phyloP scores from a whole-genome alignment of 768 basidiomycete genomes.

The Boletus tomentosulus region DNA sequence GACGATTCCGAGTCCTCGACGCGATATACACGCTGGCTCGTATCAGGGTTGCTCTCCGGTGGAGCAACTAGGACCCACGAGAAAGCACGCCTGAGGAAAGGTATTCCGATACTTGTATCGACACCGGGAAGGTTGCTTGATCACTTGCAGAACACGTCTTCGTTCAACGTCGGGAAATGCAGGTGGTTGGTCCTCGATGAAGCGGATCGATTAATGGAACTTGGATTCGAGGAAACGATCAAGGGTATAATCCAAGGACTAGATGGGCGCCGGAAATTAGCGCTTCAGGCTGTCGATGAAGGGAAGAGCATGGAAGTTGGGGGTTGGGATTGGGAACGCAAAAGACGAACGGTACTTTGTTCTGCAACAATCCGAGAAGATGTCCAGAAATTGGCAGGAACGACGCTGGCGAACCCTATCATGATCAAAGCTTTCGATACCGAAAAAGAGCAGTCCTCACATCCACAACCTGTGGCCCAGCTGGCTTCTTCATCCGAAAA shows the following conservation, averaged over 20 bases:
- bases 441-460: slow-evolving; percentile 28
- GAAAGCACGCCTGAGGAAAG: slow-evolving; percentile 92
- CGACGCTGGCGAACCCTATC: slow-evolving; percentile 70
- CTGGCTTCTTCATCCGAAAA: slow-evolving; percentile 40
- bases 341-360: slow-evolving; percentile 85
- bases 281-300: slow-evolving; percentile 58
- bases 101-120: slow-evolving; percentile 90
- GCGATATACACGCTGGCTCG: slow-evolving; percentile 83
- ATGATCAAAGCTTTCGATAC: slow-evolving; percentile 73
- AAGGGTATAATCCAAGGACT: slow-evolving; percentile 82
- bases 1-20: slow-evolving; percentile 42
- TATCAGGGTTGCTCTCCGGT: slow-evolving; percentile 88
- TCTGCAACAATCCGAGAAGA: slow-evolving; percentile 96
- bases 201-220: slow-evolving; percentile 95
- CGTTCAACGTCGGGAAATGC: slow-evolving; percentile 90
- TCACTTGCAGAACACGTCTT: slow-evolving; percentile 92
- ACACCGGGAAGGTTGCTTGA: slow-evolving; percentile 95
- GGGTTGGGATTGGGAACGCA: slow-evolving; percentile 80
- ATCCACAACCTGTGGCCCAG: slow-evolving; percentile 13
- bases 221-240: slow-evolving; percentile 96
- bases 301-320: slow-evolving; percentile 69
- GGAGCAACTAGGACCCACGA: slow-evolving; percentile 94
- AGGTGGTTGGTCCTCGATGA: slow-evolving; percentile 97
- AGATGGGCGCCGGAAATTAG: slow-evolving; percentile 77
- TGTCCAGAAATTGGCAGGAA: slow-evolving; percentile 89